These are phyloP conservation scores for Pseudopithomyces chartarum DNA, from an alignment of 2,329 filamentous ascomycete genomes.

Conservation along the genomic window DNA sequence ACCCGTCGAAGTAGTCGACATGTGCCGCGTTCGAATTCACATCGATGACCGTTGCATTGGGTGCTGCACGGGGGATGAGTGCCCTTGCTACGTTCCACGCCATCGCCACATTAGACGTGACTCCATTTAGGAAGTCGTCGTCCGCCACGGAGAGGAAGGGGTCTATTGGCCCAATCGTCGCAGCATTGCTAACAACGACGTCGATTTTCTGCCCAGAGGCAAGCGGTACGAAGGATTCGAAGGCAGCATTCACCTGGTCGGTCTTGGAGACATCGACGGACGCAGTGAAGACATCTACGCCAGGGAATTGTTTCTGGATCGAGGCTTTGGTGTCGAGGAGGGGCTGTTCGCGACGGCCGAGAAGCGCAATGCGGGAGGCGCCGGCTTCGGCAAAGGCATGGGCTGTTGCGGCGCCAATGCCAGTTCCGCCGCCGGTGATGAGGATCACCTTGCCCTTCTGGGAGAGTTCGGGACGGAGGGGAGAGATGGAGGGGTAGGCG, in stretches of 20 bases:
- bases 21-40: constrained; percentile 23
- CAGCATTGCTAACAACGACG: constrained; percentile 30
- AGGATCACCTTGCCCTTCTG: constrained; percentile 29
- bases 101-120: constrained; percentile 22
- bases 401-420: constrained; percentile 53
- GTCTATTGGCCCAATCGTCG: constrained; percentile 8
- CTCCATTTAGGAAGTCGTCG: constrained; percentile 14
- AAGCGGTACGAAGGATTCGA: constrained; percentile 13
- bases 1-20: constrained; percentile 15
- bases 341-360: constrained; percentile 47
- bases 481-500: constrained; percentile 35
- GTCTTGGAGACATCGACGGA: constrained; percentile 24
- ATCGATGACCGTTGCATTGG: constrained; percentile 26
- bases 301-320: constrained; percentile 23
- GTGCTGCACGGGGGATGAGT: constrained; percentile 24
- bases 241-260: constrained; percentile 22
- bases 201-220: constrained; percentile 19
- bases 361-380: constrained; percentile 50
- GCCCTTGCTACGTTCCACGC: constrained; percentile 23
- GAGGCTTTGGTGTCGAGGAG: constrained; percentile 43
- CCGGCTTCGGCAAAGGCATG: constrained; percentile 52
- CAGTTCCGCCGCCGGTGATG: constrained; percentile 50
- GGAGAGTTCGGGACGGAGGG: constrained; percentile 31
- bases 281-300: constrained; percentile 14
- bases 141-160: constrained; percentile 10